Evolutionary conservation across 176 grass and related monocot species (phyloP), one percentile per base, ranked within the genome.

Genomic region (Oryza longistaminata): DNA sequence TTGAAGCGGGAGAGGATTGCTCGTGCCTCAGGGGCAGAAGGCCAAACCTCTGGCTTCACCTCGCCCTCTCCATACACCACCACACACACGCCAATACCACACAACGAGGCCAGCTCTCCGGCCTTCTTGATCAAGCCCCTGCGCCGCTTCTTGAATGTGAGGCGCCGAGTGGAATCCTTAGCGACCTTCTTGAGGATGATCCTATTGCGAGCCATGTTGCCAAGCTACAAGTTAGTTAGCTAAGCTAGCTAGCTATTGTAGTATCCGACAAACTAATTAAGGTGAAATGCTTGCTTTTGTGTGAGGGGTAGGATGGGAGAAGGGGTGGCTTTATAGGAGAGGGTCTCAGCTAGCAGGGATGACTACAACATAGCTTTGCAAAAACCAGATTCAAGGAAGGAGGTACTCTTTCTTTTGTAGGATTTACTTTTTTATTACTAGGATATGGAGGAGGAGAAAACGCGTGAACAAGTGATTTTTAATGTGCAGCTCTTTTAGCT

Each of bases 51-150:
- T 14, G 76, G 68, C 1, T 74, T 6, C 11, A 50, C 27, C 60
- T 86, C 83, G 9, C 37, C 19, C 6, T 29, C 76, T 17, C 58
- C 65, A 14, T 87, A 87, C 26, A 87, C 84, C 24, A 81, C 8
- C 14, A 71, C 76, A 31, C 76, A 73, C 3, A 37, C 46, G 27
- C 39, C 12, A 1, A 87, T 76, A 21, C 58, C 84, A 44, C 84
- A 87, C 0, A 87, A 50, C 1, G 74, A 72, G 7, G 84, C 49
- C 3, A 87, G 66, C 64, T 87, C 74, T 40, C 66, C 46, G 0
- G 67, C 66, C 53, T 81, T 87, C 66, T 87, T 87, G 65, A 86
- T 62, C 31, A 86, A 16, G 3, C 75, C 76, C 19, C n/a, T 53
- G 3, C 69, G 39, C 2, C 84, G 39, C 65, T 80, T 86, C 66